These are phyloP conservation scores for Ustilago nuda DNA, from an alignment of 1,284 basidiomycete species.

Conservation along the genomic window DNA sequence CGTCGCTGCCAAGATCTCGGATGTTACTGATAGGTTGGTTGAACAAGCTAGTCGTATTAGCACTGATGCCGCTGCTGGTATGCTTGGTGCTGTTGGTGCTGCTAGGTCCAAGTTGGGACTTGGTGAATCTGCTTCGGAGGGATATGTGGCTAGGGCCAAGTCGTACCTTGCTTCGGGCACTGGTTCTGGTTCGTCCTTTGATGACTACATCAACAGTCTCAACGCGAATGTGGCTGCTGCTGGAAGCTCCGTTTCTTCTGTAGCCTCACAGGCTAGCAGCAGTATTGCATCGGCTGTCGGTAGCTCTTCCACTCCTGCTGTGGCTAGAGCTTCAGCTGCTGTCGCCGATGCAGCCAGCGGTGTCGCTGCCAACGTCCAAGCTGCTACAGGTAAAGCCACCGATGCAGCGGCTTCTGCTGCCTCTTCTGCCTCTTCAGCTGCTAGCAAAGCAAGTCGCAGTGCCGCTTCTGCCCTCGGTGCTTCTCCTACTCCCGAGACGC, in stretches of 20 bases:
- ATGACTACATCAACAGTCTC: slow-evolving; percentile 33
- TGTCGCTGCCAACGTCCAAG: slow-evolving; percentile 19
- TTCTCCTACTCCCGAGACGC: slow-evolving; percentile 30
- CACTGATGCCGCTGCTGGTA: slow-evolving; percentile 48
- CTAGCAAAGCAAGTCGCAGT: slow-evolving; percentile 19
- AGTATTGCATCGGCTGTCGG: slow-evolving; percentile 31
- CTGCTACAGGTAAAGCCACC: slow-evolving; percentile 17
- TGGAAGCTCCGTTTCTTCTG: slow-evolving; percentile 22
- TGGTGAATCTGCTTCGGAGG: slow-evolving; percentile 21
- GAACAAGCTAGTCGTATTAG: slow-evolving; percentile 50
- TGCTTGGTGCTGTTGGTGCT: slow-evolving; percentile 47
- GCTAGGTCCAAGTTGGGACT: slow-evolving; percentile 48
- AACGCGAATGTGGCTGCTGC: slow-evolving; percentile 20
- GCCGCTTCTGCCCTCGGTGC: slow-evolving; percentile 41
- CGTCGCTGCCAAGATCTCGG: slow-evolving; percentile 42
- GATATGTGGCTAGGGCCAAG: slow-evolving; percentile 47
- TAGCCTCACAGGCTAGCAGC: slow-evolving; percentile 26
- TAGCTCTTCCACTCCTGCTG: slow-evolving; percentile 16
- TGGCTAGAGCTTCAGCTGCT: slow-evolving; percentile 15
- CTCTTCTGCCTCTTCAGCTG: slow-evolving; percentile 23
- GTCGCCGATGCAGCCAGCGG: slow-evolving; percentile 15
- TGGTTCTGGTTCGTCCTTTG: slow-evolving; percentile 39
- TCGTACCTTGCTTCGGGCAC: slow-evolving; percentile 29
- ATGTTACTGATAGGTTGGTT: slow-evolving; percentile 44
- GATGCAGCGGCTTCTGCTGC: slow-evolving; percentile 22